A percentile compares a stretch with the other conserved stretches of the same genome.
Conservation (phyloP, 2,329 filamentous ascomycete species). For the Zymoseptoria crescenta region DNA sequence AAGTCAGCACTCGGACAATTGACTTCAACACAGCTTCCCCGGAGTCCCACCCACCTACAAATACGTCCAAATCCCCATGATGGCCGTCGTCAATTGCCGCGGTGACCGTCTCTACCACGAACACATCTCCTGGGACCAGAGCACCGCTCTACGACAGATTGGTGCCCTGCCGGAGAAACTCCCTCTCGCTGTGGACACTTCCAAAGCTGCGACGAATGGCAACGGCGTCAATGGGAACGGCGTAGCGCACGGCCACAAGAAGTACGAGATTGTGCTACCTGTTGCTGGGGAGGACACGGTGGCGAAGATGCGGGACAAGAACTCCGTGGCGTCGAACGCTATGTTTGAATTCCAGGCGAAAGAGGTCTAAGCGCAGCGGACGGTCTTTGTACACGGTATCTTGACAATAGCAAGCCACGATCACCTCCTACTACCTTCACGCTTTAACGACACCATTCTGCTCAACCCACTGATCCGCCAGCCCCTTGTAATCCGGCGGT, state of each 20-base stretch:
- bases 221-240: constrained; percentile 8
- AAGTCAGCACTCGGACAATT: neutral
- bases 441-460: constrained; percentile 3
- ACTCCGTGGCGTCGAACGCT: constrained; percentile 45
- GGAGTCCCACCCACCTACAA: constrained; percentile 52
- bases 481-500: constrained; percentile 48
- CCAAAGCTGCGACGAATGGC: neutral
- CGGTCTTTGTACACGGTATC: no score
- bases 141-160: constrained; percentile 52
- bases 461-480: constrained; percentile 47
- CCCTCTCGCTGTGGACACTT: constrained; percentile 46
- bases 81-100: constrained; percentile 57
- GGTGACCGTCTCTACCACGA: constrained; percentile 63
- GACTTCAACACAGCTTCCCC: constrained; percentile 40
- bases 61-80: constrained; percentile 54
- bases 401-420: no score
- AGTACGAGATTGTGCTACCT: constrained; percentile 54
- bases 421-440: neutral
- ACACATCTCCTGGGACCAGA: constrained; percentile 65
- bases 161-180: constrained; percentile 59
- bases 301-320: constrained; percentile 45
- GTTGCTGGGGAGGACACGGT: constrained; percentile 50
- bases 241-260: constrained; percentile 30
- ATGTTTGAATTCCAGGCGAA: constrained; percentile 40
- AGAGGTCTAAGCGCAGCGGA: constrained; percentile 5